Evolutionary conservation across 2,329 filamentous ascomycete species (phyloP).

Genomic region (Tolypocladium tropicale): DNA sequence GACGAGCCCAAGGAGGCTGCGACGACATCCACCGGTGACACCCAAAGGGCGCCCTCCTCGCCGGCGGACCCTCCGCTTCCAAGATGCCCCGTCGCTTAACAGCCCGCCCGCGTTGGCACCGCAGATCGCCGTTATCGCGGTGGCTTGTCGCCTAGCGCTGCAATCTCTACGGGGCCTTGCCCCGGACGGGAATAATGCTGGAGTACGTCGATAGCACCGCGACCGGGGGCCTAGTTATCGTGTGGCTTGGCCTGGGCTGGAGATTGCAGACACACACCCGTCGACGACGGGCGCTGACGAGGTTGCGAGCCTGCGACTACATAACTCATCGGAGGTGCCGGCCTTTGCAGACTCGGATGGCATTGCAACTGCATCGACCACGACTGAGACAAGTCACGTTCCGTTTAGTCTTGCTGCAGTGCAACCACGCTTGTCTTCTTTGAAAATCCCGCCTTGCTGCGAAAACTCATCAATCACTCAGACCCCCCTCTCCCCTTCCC

Average conservation of each 20-base stretch:
- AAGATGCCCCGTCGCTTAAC: background rate
- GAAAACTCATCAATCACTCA: background rate
- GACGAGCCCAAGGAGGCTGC: background rate
- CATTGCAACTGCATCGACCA: background rate
- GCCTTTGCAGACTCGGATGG: background rate
- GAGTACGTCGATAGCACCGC: background rate
- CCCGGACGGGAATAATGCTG: background rate
- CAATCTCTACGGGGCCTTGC: background rate
- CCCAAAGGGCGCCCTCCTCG: background rate
- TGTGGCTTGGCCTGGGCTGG: background rate
- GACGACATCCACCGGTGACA: too few species aligned
- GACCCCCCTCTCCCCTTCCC: background rate
- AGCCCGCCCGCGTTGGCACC: background rate
- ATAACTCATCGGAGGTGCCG: background rate
- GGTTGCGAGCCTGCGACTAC: background rate
- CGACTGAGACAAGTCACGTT: background rate
- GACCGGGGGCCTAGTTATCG: background rate
- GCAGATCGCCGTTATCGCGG: background rate
- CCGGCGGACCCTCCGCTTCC: too few species aligned
- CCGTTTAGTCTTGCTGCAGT: background rate
- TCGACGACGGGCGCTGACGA: background rate
- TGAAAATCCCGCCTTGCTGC: background rate
- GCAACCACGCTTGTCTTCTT: background rate
- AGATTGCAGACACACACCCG: background rate
- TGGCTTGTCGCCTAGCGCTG: background rate